Conservation (phyloP, 169 alveolate species). For the Plasmodium gaboni region DNA sequence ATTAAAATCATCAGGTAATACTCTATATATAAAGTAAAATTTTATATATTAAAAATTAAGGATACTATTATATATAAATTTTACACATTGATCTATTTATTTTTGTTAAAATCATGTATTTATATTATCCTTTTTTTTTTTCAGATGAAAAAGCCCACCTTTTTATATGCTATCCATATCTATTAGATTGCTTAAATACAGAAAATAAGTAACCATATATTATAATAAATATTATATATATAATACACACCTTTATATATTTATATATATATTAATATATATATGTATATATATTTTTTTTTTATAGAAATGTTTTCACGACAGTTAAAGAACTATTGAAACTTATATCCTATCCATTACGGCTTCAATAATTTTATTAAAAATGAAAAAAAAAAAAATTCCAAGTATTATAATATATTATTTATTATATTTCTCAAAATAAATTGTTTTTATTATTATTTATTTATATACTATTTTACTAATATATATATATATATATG, state of each 20-base stretch:
- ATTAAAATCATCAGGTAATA: conserved; percentile 40
- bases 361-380: conserved; percentile 18
- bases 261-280: not conserved
- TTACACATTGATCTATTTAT: too few species aligned
- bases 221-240: not conserved
- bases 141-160: conserved; percentile 72
- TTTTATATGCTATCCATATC: conserved; percentile 70
- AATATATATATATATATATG: conserved; percentile 9
- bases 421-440: too few species aligned
- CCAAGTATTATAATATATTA: too few species aligned
- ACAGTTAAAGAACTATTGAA: conserved; percentile 59
- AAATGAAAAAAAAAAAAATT: not conserved
- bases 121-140: not conserved
- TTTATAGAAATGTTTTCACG: conserved; percentile 51
- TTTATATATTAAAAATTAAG: too few species aligned
- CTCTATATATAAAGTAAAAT: too few species aligned
- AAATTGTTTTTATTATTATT: too few species aligned
- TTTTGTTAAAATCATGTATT: not conserved
- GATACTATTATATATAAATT: too few species aligned
- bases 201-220: conserved; percentile 59
- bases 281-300: conserved; percentile 1
- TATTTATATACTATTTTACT: too few species aligned
- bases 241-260: not conserved
- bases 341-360: conserved; percentile 52
- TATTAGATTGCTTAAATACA: conserved; percentile 62